Conservation (phyloP, 768 basidiomycete genomes). For the Pleurotus citrinopileatus region DNA sequence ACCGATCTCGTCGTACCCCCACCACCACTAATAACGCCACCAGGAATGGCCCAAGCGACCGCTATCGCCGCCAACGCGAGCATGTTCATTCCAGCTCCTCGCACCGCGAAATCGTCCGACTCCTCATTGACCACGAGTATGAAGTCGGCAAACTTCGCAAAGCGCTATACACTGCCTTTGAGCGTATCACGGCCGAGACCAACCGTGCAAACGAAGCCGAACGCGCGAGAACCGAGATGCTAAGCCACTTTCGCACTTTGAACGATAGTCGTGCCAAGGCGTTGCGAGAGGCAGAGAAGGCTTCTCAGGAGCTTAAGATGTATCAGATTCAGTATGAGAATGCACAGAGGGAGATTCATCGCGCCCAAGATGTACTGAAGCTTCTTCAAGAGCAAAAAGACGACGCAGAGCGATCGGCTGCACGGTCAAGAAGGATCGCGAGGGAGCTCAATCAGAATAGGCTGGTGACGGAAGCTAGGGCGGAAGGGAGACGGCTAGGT, state of each 20-base stretch:
- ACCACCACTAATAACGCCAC: too few species aligned
- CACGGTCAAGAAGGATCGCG: constrained; percentile 47
- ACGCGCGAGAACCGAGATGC: constrained; percentile 27
- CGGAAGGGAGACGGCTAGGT: constrained; percentile 54
- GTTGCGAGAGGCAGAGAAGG: constrained; percentile 33
- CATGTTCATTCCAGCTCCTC: constrained; percentile 17
- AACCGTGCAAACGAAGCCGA: constrained; percentile 32
- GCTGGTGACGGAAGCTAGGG: constrained; percentile 48
- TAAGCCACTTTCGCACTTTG: constrained; percentile 30
- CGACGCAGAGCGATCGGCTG: constrained; percentile 55
- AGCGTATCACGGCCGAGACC: constrained; percentile 32
- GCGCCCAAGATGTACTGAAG: constrained; percentile 47
- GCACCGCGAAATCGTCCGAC: constrained; percentile 27
- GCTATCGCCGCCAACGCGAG: constrained; percentile 18
- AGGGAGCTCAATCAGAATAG: constrained; percentile 49
- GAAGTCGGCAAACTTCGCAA: constrained; percentile 32
- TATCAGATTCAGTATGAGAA: constrained; percentile 37
- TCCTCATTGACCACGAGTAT: constrained; percentile 29
- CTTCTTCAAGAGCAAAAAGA: constrained; percentile 49
- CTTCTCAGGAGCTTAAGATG: constrained; percentile 33
- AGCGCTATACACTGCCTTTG: constrained; percentile 31
- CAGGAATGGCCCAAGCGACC: constrained; percentile 9
- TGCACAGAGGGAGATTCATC: constrained; percentile 47
- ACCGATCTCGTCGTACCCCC: too few species aligned
- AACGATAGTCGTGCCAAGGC: constrained; percentile 27